These are phyloP conservation scores for Fusarium nelsonii DNA, from an alignment of 2,329 filamentous ascomycete genomes.

Conservation along the genomic window DNA sequence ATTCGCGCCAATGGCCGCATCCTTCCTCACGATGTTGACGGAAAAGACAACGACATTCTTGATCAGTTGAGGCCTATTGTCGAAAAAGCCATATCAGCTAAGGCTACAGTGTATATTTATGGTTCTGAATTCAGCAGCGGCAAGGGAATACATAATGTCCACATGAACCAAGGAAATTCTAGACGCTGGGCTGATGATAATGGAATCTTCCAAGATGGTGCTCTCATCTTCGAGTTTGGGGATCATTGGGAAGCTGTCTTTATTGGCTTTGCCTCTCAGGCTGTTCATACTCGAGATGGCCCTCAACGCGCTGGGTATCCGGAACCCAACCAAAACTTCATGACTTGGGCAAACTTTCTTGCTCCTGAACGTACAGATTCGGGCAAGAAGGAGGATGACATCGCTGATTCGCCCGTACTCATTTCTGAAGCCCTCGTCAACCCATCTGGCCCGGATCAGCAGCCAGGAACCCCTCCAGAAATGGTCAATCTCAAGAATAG, in stretches of 20 bases:
- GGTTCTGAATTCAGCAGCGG: neutral
- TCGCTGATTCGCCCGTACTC: neutral
- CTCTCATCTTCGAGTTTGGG: neutral
- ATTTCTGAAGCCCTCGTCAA: neutral
- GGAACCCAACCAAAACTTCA: neutral
- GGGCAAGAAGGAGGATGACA: neutral
- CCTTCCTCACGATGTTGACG: neutral
- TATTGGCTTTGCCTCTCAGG: constrained; percentile 1
- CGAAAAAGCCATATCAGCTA: neutral
- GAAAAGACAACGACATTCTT: neutral
- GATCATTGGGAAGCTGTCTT: constrained; percentile 1
- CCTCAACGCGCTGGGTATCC: neutral
- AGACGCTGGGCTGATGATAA: neutral
- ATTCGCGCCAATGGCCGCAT: neutral
- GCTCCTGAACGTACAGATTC: neutral
- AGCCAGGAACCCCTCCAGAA: neutral
- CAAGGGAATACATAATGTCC: constrained; percentile 1
- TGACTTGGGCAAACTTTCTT: neutral
- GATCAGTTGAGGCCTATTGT: constrained; percentile 1
- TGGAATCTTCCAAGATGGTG: neutral
- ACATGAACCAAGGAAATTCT: constrained; percentile 1
- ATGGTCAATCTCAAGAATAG: neutral
- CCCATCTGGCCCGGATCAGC: neutral
- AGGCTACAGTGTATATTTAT: neutral
- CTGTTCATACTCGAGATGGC: neutral